Base-by-base conservation (phyloP, 2,329 filamentous ascomycete genomes). In the Cordyceps militaris region DNA sequence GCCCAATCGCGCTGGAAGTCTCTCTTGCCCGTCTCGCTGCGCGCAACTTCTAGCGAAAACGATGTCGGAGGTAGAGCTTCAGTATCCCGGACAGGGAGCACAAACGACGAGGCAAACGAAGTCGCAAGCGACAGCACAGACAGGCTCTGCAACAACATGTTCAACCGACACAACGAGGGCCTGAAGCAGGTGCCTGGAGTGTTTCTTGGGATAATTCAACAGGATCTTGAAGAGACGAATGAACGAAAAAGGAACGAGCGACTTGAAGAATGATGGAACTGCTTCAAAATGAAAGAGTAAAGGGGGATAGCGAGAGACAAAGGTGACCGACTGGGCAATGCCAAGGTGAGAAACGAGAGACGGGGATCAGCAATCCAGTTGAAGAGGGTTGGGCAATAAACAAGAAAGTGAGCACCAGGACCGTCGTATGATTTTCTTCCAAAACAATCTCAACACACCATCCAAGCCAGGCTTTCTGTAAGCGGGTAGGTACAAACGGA, bases 1-100 rank as follows among this genome's bases (percentile, higher is more conserved):
- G 64, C 65, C 66, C 67, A 71, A 40, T 72, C 71, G 19, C 63
- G 63, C 13, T 67, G 60, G 60, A 72, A 73, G 56, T 71, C 62
- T 16, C 66, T 64, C 57, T 65, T 64, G n/a, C 59, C 61, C 13
- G 59, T 53, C 11, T 55, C 56, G 2, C 60, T 64, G 38, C 64
- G 63, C 47, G 46, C 56, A 40, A 67, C 68, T 5, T 65, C 59
- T 7, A 73, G 56, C 0, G 69, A 69, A 54, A 73, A 73, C 19
- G 46, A 57, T 7, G 34, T 21, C 6, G 42, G 14, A 14, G 32
- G 14, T 1, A 40, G 7, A 13, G 38, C 46, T 24, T 46, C 28
- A 11, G n/a, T 40, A 28, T n/a, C 52, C 32, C 38, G 42, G 7
- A 21, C 46, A 28, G 67, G 62, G 8, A 59, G 44, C 19, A 28